phyloP scores from a whole-genome alignment of 148 eudicot genomes.

The Tetragonia tetragonoides region DNA sequence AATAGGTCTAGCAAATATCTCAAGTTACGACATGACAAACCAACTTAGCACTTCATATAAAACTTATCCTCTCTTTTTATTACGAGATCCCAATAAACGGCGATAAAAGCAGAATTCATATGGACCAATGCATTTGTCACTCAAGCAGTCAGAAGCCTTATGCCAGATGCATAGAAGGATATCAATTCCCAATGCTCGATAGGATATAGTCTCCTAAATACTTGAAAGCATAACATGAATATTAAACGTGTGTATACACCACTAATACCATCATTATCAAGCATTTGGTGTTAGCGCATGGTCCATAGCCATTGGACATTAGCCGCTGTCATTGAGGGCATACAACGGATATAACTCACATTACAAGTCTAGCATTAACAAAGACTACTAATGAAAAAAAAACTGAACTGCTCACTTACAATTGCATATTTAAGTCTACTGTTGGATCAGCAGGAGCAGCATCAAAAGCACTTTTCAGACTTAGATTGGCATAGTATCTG shows the following conservation, averaged over 20 bases:
- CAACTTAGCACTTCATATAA: background rate
- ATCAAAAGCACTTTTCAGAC: slow-evolving; percentile 67
- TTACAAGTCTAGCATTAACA: background rate
- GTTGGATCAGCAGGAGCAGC: slow-evolving; percentile 97
- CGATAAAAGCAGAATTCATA: background rate
- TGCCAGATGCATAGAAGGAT: background rate
- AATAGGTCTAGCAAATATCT: background rate
- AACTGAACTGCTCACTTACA: slow-evolving; percentile 49
- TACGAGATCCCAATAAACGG: background rate
- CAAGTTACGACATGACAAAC: background rate
- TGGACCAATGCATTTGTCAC: background rate
- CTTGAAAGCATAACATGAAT: background rate
- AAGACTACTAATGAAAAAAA: background rate
- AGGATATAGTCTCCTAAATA: too few species aligned
- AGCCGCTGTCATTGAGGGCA: background rate
- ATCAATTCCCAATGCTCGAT: background rate
- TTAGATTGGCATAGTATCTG: slow-evolving; percentile 64
- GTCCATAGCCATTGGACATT: too few species aligned
- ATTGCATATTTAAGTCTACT: slow-evolving; percentile 89
- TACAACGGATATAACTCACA: background rate
- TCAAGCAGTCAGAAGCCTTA: background rate
- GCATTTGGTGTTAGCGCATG: background rate
- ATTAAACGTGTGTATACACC: background rate
- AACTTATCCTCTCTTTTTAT: background rate
- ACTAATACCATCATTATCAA: background rate